These are phyloP conservation scores for Malus hybrid DNA, from an alignment of 331 rosid genomes.

Conservation along the genomic window DNA sequence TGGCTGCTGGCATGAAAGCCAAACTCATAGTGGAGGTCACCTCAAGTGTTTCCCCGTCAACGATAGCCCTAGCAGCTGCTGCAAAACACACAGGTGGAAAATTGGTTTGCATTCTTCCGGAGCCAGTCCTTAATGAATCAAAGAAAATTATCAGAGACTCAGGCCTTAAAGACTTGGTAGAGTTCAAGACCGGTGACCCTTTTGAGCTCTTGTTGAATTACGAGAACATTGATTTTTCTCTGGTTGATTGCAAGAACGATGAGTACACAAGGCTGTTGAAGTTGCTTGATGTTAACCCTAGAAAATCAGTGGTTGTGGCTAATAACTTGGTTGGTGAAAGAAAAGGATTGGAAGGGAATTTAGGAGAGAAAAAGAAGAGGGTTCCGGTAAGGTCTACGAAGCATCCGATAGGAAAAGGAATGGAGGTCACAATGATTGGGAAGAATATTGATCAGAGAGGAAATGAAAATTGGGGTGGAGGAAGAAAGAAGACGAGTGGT, in stretches of 20 bases:
- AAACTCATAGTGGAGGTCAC: slow-evolving; percentile 63
- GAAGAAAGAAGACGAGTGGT: not conserved
- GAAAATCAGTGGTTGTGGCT: slow-evolving; percentile 53
- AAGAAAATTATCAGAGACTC: slow-evolving; percentile 32
- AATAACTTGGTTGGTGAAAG: slow-evolving; percentile 35
- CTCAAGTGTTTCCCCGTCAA: slow-evolving; percentile 41
- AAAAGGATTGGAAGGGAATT: slow-evolving; percentile 25
- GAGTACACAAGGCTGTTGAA: slow-evolving; percentile 30
- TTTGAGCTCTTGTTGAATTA: slow-evolving; percentile 26
- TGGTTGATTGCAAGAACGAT: slow-evolving; percentile 47
- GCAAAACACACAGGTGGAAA: slow-evolving; percentile 58
- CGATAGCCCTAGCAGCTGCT: slow-evolving; percentile 65
- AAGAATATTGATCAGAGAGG: slow-evolving; percentile 4
- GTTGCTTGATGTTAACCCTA: slow-evolving; percentile 41
- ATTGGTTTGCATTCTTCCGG: slow-evolving; percentile 57
- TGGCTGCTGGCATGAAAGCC: slow-evolving; percentile 71
- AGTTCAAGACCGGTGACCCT: slow-evolving; percentile 62
- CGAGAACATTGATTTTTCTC: slow-evolving; percentile 55
- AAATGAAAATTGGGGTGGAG: slow-evolving; percentile 10
- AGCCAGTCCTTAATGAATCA: slow-evolving; percentile 41
- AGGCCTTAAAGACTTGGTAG: slow-evolving; percentile 47
- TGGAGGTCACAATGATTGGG: slow-evolving; percentile 46
- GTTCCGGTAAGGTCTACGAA: slow-evolving; percentile 40
- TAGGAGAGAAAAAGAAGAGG: slow-evolving; percentile 27
- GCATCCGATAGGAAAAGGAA: slow-evolving; percentile 47